Base-by-base conservation (phyloP, 257 asterid species). In the Henckelia pumila region DNA sequence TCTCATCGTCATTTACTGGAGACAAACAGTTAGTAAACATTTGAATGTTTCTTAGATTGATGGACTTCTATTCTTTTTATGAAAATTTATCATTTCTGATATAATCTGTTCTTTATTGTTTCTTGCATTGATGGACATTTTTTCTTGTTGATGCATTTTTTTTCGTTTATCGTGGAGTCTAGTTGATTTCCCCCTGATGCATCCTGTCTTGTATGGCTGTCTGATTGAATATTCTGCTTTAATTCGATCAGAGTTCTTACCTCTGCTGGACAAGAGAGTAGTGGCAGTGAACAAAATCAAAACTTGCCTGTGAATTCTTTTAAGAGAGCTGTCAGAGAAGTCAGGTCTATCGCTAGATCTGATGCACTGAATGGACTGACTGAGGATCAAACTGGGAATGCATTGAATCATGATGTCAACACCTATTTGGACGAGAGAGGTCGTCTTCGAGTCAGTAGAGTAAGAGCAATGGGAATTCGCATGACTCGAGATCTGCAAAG, bases 401-500 rank as follows among this genome's bases (percentile, higher is more conserved):
- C 71, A 61, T 79, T 76, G 68, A 78, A 78, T 37, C 86, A 86
- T 72, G 99, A 82, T 55, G 86, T 94, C 10, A 95, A 88, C 80
- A 94, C 97, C 37, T 94, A 94, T 80, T 61, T 80, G 76, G 97
- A 94, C 66, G 99, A 86, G 79, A 86, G 91, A 74, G 99, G 99
- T 32, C 88, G 89, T 49, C 28, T 81, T 60, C 86, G 97, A 59
- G 82, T 93, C 75, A 93, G 97, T 78, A 85, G 87, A 77, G 77
- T 83, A 56, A 91, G 95, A 77, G 99, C 97, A 63, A 80, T 91
- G 77, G 99, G 99, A 72, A 84, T 94, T 65, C 92, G 91, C 35
- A 94, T 94, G 99, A 91, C 99, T 60, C 91, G 97, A 21, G 99
- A 91, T 82, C 66, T 94, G 59, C 97, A 94, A 68, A 88, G 97